phyloP scores from a whole-genome alignment of 129 eudicot genomes.

The Daucus carota region DNA sequence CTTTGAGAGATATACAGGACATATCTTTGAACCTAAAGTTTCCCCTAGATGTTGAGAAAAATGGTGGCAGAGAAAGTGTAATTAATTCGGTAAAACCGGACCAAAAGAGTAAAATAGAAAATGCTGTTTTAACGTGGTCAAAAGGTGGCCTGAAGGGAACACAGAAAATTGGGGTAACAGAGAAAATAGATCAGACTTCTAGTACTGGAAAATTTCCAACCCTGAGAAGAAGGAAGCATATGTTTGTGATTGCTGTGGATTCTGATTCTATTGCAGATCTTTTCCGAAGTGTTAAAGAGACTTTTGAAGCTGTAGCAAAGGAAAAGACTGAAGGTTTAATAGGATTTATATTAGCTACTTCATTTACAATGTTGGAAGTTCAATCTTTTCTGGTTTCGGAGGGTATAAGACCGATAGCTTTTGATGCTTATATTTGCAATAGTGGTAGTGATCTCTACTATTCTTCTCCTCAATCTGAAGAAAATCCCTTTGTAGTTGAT shows the following conservation, averaged over 20 bases:
- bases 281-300: slow-evolving; percentile 39
- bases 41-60: slow-evolving; percentile 63
- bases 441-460: slow-evolving; percentile 93
- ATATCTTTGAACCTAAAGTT: slow-evolving; percentile 78
- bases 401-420: slow-evolving; percentile 61
- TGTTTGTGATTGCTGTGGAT: slow-evolving; percentile 73
- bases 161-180: slow-evolving; percentile 36
- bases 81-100: slow-evolving; percentile 35
- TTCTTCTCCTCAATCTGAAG: slow-evolving; percentile 59
- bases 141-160: slow-evolving; percentile 46
- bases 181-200: slow-evolving; percentile 45
- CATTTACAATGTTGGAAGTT: slow-evolving; percentile 68
- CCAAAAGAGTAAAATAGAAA: slow-evolving; percentile 55
- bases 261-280: slow-evolving; percentile 34
- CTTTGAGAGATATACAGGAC: slow-evolving; percentile 71
- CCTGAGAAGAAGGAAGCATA: slow-evolving; percentile 58
- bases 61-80: slow-evolving; percentile 26
- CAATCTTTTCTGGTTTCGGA: slow-evolving; percentile 53
- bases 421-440: slow-evolving; percentile 91
- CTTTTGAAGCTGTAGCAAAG: slow-evolving; percentile 63
- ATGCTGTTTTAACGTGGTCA: slow-evolving; percentile 53
- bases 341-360: slow-evolving; percentile 88
- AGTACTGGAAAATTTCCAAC: slow-evolving; percentile 65
- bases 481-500: slow-evolving; percentile 72
- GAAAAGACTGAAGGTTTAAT: slow-evolving; percentile 62